phyloP scores from a whole-genome alignment of 495 filamentous ascomycete species.

The Aspergillus incahuasiensis region DNA sequence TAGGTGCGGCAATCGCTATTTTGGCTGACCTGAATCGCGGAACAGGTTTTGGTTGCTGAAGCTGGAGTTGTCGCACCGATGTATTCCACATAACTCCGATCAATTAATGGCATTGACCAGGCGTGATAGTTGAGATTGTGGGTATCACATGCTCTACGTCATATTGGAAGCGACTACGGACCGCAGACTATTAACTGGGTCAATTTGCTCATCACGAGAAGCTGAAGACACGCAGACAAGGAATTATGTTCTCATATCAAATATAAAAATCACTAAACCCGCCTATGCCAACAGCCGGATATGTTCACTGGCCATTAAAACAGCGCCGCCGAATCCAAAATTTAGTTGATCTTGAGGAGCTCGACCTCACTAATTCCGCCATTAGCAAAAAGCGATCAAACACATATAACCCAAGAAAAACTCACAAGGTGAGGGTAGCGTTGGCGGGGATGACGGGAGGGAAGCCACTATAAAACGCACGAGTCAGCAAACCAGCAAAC shows the following conservation, averaged over 20 bases:
- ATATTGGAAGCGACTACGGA: neutral
- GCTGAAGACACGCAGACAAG: neutral
- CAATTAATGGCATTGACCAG: too few relatives aligned
- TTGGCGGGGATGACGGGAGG: conserved; percentile 55
- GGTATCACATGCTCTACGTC: neutral
- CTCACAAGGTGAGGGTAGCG: conserved; percentile 50
- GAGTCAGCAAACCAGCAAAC: neutral
- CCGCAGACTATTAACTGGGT: neutral
- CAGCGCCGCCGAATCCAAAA: neutral
- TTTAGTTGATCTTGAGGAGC: conserved; percentile 36
- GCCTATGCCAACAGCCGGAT: neutral
- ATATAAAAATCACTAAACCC: neutral
- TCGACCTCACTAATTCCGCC: conserved; percentile 30
- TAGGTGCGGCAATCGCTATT: too few relatives aligned
- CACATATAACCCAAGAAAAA: conserved; percentile 15
- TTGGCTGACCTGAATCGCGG: too few relatives aligned
- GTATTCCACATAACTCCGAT: too few relatives aligned
- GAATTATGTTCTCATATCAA: neutral
- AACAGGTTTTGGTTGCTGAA: too few relatives aligned
- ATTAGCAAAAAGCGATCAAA: neutral
- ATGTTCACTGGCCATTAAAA: neutral
- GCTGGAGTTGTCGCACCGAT: too few relatives aligned
- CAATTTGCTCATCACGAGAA: neutral
- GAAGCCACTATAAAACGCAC: conserved; percentile 51
- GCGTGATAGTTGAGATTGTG: neutral